A percentile compares a stretch with the other conserved stretches of the same genome.
Conservation (phyloP, 805 yeast species). For the Ogataea paraovalis region DNA sequence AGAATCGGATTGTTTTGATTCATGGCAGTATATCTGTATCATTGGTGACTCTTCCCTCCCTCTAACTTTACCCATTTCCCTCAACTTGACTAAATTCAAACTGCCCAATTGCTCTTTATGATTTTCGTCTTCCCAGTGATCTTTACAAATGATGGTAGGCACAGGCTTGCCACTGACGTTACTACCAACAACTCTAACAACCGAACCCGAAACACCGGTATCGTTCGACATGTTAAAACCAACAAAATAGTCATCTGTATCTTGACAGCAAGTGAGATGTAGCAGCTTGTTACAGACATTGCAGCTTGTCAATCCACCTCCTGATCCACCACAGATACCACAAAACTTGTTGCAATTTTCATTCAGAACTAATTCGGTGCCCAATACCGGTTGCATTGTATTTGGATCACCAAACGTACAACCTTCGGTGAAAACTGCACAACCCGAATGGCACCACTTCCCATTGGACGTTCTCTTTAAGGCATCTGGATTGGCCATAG, state of each 20-base stretch:
- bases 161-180: slow-evolving; percentile 35
- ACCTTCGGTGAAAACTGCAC: slow-evolving; percentile 57
- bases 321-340: slow-evolving; percentile 39
- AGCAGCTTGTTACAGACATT: slow-evolving; percentile 36
- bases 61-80: slow-evolving; percentile 29
- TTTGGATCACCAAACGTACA: slow-evolving; percentile 39
- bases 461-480: slow-evolving; percentile 65
- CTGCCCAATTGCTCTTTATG: slow-evolving; percentile 1
- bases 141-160: slow-evolving; percentile 43
- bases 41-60: slow-evolving; percentile 34
- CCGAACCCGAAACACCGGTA: slow-evolving; percentile 15
- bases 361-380: slow-evolving; percentile 31
- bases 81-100: slow-evolving; percentile 25
- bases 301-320: slow-evolving; percentile 52
- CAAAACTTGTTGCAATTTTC: slow-evolving; percentile 36
- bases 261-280: slow-evolving; percentile 62
- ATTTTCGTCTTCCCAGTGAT: slow-evolving; percentile 26
- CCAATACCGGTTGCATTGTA: slow-evolving; percentile 45
- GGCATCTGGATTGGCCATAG: slow-evolving; percentile 51
- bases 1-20: slow-evolving; percentile 16
- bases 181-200: slow-evolving; percentile 20
- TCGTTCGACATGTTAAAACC: slow-evolving; percentile 48
- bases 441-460: slow-evolving; percentile 73
- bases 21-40: slow-evolving; percentile 38
- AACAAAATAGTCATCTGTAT: slow-evolving; percentile 37